Evolutionary conservation across 148 eudicot genomes (phyloP).

Genomic region (Gaultheria prostrata): DNA sequence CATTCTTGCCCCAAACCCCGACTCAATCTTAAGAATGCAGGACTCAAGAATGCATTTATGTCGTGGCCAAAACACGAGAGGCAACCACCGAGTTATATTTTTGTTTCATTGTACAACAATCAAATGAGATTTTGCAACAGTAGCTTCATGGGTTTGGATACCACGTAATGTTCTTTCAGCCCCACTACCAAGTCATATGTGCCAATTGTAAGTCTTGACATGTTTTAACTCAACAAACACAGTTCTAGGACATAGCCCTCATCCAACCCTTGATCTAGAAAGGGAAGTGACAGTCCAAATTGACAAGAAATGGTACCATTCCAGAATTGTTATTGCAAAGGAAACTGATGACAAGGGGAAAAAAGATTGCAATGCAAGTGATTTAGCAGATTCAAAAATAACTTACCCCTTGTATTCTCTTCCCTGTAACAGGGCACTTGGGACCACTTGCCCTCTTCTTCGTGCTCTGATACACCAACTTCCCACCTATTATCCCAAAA

Average conservation of each 20-base stretch:
- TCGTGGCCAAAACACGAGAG: neutral
- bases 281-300: neutral
- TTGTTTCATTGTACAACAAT: neutral
- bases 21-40: neutral
- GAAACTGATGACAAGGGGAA: neutral
- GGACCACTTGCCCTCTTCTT: slow-evolving; percentile 90
- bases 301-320: neutral
- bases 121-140: neutral
- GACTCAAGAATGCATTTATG: neutral
- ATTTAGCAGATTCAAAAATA: neutral
- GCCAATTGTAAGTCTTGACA: neutral
- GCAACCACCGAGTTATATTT: neutral
- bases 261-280: neutral
- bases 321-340: neutral
- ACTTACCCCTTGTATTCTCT: slow-evolving; percentile 82
- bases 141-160: neutral
- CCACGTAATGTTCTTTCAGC: neutral
- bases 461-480: slow-evolving; percentile 60
- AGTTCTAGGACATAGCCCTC: neutral
- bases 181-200: neutral
- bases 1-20: neutral
- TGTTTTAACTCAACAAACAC: neutral
- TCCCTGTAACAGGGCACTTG: slow-evolving; percentile 77
- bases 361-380: neutral
- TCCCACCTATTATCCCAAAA: slow-evolving; percentile 41